Evolutionary conservation across 371 early-diverging fungal genomes (phyloP), one percentile per base, ranked within the genome.

Genomic region (Mucor racemosus): DNA sequence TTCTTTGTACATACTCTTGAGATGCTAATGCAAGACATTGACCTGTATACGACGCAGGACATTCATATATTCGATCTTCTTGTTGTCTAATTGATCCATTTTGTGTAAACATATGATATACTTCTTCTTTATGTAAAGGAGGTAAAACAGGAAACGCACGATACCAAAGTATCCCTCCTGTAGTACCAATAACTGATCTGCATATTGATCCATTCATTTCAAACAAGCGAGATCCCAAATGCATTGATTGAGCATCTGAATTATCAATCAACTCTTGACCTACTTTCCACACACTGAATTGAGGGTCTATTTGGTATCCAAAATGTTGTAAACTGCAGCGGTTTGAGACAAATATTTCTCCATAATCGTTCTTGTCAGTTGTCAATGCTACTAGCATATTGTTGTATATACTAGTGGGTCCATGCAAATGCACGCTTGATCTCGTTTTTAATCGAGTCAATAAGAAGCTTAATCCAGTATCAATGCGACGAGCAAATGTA

Each of bases 271-370:
- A 34, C 1, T 46, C 36, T 6, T 26, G 35, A 13, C 55, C 33
- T n/a, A 50, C 53, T 11, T 65, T 58, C 76, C 76, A 76, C 34
- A 72, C 17, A 11, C 67, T 63, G 54, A 76, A 78, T 3, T 56
- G 62, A 48, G 79, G 79, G 9, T 69, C 65, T 7, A 71, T 42
- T 57, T 72, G 74, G 41, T 78, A 78, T 39, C 74, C 76, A 64
- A 62, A 77, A n/a, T 64, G 70, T 14, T 62, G 34, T 9, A 73
- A 9, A 11, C 41, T n/a, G 39, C 42, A 15, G n/a, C 40, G 31
- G 33, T 19, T 44, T 7, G 62, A 40, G 3, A 61, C 8, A 46
- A 64, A 41, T 5, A 68, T 40, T 36, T 67, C 58, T n/a, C 73
- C 73, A 31, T 61, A 56, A 17, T 62, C 58, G 31, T 35, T 31